A percentile compares a stretch with the other conserved stretches of the same genome.
phyloP scores from a whole-genome alignment of 2,329 filamentous ascomycete genomes.

The Stemphylium lycopersici region DNA sequence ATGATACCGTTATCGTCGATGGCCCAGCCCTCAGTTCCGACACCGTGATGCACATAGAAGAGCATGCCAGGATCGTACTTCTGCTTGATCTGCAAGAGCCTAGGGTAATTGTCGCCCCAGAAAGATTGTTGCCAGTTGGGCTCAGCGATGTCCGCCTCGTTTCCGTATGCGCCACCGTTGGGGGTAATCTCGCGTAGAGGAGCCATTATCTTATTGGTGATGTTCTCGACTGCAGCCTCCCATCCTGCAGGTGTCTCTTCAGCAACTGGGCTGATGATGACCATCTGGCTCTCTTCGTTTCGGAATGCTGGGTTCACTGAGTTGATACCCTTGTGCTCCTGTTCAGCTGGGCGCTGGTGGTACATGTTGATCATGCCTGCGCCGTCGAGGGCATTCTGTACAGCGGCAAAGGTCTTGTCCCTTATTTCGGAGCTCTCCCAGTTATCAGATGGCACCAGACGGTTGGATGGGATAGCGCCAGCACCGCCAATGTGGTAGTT shows the following conservation, averaged over 20 bases:
- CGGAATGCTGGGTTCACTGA: slow-evolving; percentile 42
- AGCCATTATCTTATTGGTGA: slow-evolving; percentile 31
- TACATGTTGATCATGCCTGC: slow-evolving; percentile 30
- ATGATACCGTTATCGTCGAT: slow-evolving; percentile 36
- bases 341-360: slow-evolving; percentile 34
- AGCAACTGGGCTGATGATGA: slow-evolving; percentile 27
- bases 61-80: slow-evolving; percentile 39
- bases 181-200: slow-evolving; percentile 33
- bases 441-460: slow-evolving; percentile 44
- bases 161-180: slow-evolving; percentile 44
- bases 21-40: slow-evolving; percentile 41
- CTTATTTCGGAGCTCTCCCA: slow-evolving; percentile 36
- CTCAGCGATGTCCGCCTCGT: slow-evolving; percentile 51
- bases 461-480: slow-evolving; percentile 40
- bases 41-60: slow-evolving; percentile 42
- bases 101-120: slow-evolving; percentile 46
- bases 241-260: slow-evolving; percentile 33
- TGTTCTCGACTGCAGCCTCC: slow-evolving; percentile 20
- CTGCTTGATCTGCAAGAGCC: slow-evolving; percentile 36
- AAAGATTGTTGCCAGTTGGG: slow-evolving; percentile 49
- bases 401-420: slow-evolving; percentile 33
- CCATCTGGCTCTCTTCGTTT: slow-evolving; percentile 30
- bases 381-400: slow-evolving; percentile 31
- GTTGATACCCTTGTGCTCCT: slow-evolving; percentile 26
- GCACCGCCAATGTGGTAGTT: slow-evolving; percentile 38